Evolutionary conservation across 371 early-diverging fungal genomes (phyloP).

Genomic region (Syncephalis fuscata): DNA sequence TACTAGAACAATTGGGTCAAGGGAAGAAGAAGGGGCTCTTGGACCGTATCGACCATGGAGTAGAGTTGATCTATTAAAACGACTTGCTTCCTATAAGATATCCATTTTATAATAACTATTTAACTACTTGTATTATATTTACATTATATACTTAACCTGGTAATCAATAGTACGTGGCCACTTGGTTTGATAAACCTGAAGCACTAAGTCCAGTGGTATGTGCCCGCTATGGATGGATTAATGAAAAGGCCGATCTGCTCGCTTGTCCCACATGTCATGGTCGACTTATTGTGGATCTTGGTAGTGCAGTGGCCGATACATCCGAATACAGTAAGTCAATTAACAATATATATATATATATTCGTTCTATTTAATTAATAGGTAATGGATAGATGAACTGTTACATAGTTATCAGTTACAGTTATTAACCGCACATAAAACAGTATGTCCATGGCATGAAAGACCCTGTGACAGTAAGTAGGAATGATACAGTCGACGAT

Average conservation of each 20-base stretch:
- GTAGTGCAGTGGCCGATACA: background rate
- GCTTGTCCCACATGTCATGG: slow-evolving; percentile 10
- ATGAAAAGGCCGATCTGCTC: slow-evolving; percentile 13
- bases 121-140: too few species aligned
- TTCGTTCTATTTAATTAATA: background rate
- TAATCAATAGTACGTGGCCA: slow-evolving; percentile 9
- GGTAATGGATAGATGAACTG: background rate
- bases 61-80: slow-evolving; percentile 13
- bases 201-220: slow-evolving; percentile 17
- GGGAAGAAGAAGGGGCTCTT: slow-evolving; percentile 1
- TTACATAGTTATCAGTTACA: slow-evolving; percentile 2
- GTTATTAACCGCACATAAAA: slow-evolving; percentile 2
- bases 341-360: background rate
- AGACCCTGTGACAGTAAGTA: background rate
- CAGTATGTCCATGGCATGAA: slow-evolving; percentile 6
- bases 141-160: background rate
- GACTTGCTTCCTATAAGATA: slow-evolving; percentile 17
- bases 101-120: too few species aligned
- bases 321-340: background rate
- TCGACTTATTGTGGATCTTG: background rate
- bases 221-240: slow-evolving; percentile 19
- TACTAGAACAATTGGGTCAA: background rate
- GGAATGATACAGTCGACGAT: too few species aligned
- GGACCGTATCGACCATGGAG: slow-evolving; percentile 12
- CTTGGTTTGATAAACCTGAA: slow-evolving; percentile 21